Conservation (phyloP, 768 basidiomycete species). For the Tulasnella sp. region DNA sequence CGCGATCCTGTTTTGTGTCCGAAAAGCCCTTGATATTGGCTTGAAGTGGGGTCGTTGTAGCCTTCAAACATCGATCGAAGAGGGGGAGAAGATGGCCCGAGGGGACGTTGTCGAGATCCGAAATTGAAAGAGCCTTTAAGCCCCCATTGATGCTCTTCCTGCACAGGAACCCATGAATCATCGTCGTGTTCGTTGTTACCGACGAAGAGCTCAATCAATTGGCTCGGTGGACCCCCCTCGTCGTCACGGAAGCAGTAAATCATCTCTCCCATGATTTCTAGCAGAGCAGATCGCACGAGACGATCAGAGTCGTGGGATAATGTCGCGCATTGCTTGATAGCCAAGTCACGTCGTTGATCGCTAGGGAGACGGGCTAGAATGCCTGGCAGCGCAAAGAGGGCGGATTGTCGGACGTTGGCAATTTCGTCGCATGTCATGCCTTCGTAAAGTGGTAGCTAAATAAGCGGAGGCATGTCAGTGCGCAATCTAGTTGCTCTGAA, state of each 20-base stretch:
- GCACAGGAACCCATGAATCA: neutral
- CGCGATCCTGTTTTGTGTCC: neutral
- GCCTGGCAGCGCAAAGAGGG: slow-evolving; percentile 73
- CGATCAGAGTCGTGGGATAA: slow-evolving; percentile 53
- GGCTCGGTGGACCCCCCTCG: slow-evolving; percentile 55
- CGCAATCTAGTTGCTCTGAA: neutral
- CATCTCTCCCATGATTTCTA: slow-evolving; percentile 84
- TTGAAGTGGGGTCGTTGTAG: slow-evolving; percentile 12
- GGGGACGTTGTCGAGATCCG: neutral
- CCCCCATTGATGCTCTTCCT: slow-evolving; percentile 5
- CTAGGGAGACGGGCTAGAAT: slow-evolving; percentile 56
- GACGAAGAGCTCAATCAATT: slow-evolving; percentile 67
- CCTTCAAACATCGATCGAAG: slow-evolving; percentile 3
- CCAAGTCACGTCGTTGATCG: slow-evolving; percentile 46
- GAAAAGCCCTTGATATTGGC: neutral
- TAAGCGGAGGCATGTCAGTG: neutral
- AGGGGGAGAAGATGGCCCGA: neutral
- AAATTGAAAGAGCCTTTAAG: neutral
- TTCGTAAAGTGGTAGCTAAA: slow-evolving; percentile 71
- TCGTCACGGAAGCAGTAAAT: slow-evolving; percentile 64
- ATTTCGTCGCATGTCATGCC: slow-evolving; percentile 51
- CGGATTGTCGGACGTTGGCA: slow-evolving; percentile 81
- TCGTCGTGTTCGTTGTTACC: slow-evolving; percentile 35
- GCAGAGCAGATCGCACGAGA: slow-evolving; percentile 62
- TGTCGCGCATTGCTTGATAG: slow-evolving; percentile 49